Evolutionary conservation across 2,329 filamentous ascomycete genomes (phyloP).

Genomic region (Paraconiothyrium brasiliense): DNA sequence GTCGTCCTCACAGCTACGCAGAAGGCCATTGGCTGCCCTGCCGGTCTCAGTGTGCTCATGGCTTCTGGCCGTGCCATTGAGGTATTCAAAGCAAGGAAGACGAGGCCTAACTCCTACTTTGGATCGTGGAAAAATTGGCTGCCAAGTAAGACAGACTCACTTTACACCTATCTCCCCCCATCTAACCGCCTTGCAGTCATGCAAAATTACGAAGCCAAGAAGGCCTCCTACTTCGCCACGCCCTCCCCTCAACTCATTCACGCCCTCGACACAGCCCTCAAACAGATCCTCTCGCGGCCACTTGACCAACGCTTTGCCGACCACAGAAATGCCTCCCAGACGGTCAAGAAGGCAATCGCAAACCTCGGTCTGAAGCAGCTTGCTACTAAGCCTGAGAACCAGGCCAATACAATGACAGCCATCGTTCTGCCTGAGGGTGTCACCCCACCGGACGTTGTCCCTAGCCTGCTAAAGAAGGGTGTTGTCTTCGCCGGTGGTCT

Average conservation of each 20-base stretch:
- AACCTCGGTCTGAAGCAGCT: constrained; percentile 88
- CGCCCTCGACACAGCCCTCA: constrained; percentile 88
- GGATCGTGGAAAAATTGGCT: constrained; percentile 97
- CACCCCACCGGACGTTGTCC: constrained; percentile 82
- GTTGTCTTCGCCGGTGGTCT: constrained; percentile 95
- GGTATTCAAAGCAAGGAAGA: constrained; percentile 80
- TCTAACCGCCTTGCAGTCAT: constrained; percentile 70
- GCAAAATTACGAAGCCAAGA: constrained; percentile 98
- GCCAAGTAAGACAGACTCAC: constrained; percentile 68
- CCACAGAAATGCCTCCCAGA: constrained; percentile 81
- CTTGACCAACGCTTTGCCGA: constrained; percentile 83
- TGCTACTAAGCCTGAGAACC: constrained; percentile 84
- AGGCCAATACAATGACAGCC: constrained; percentile 97
- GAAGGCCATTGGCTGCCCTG: constrained; percentile 95
- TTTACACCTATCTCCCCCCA: no score
- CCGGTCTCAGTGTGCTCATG: constrained; percentile 93
- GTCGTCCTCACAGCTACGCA: constrained; percentile 93
- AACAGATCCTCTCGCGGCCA: constrained; percentile 83
- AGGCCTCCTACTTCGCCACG: constrained; percentile 97
- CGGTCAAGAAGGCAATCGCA: constrained; percentile 83
- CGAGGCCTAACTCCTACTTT: constrained; percentile 87
- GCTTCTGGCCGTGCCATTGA: constrained; percentile 89
- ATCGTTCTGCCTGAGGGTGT: constrained; percentile 91
- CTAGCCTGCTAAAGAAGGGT: constrained; percentile 83
- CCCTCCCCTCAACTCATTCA: constrained; percentile 93